Base-by-base conservation (phyloP, 495 filamentous ascomycete genomes). In the Aspergillus wentii region DNA sequence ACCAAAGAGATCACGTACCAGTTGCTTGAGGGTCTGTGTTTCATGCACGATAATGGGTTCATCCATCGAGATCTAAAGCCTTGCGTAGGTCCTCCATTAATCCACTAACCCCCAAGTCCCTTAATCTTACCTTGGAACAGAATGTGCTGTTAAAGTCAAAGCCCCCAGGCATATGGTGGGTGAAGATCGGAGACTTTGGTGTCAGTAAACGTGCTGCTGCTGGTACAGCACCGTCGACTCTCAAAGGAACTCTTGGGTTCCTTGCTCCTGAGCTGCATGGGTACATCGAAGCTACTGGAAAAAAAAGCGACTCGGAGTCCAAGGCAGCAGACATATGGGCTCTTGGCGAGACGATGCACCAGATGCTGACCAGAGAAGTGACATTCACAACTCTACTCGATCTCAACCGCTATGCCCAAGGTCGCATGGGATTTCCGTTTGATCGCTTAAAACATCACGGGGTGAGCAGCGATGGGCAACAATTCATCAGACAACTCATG, bases 31-130 rank as follows among this genome's bases (percentile, higher is more conserved):
- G 71, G 61, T 1, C 43, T 75, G 3, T 19, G 43, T 1, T 49
- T 56, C 15, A 69, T 76, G 56, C 73, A 75, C 38, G 33, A 54
- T 8, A 57, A 68, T 25, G 49, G 48, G 0, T 75, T 64, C 46
- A 54, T 52, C 16, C 71, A 76, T 48, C 43, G 72, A 17, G 71
- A 75, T 51, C 32, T 74, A 1, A 76, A 76, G 40, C 72, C 73
- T 15, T 52, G 53, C 33, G 68, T 67, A 56, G 35, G 59, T 41
- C 47, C 1, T n/a, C n/a, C n/a, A n/a, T n/a, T n/a, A n/a, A n/a
- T n/a, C n/a, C n/a, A n/a, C n/a, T n/a, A n/a, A n/a, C n/a, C n/a
- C n/a, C n/a, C n/a, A n/a, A n/a, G n/a, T n/a, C n/a, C n/a, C n/a
- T n/a, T n/a, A n/a, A n/a, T n/a, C n/a, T n/a, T n/a, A n/a, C n/a